Evolutionary conservation across 768 basidiomycete species (phyloP).

Genomic region (Boletus barrowsii): DNA sequence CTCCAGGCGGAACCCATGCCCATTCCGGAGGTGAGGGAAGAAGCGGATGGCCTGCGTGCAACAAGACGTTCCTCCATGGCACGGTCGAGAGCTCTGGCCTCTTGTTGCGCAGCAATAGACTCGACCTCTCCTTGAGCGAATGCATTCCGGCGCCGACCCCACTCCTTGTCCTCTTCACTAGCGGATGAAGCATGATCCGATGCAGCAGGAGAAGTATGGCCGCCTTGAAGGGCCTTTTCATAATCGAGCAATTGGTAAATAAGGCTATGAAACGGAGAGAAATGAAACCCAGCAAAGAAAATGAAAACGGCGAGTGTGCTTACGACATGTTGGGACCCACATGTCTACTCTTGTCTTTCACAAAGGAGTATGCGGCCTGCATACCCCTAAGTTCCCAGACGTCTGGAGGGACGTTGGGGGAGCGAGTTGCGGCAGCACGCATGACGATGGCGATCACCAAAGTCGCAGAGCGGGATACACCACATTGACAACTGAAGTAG

Average conservation of each 20-base stretch:
- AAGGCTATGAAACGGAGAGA: constrained; percentile 48
- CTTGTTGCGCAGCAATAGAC: constrained; percentile 59
- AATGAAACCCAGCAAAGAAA: constrained; percentile 21
- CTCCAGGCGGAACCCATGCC: constrained; percentile 69
- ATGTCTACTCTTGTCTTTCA: constrained; percentile 85
- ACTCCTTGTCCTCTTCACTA: constrained; percentile 75
- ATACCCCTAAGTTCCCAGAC: constrained; percentile 81
- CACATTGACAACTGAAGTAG: constrained; percentile 80
- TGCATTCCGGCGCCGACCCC: constrained; percentile 64
- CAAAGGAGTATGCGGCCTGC: constrained; percentile 87
- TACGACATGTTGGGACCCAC: constrained; percentile 95
- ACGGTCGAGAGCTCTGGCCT: constrained; percentile 80
- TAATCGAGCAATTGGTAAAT: constrained; percentile 94
- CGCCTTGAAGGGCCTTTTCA: constrained; percentile 66
- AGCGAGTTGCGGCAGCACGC: constrained; percentile 77
- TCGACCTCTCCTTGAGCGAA: constrained; percentile 48
- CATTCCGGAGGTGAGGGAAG: constrained; percentile 61
- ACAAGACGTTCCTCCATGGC: constrained; percentile 84
- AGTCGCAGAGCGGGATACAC: constrained; percentile 88
- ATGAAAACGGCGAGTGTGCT: constrained; percentile 38
- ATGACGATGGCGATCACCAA: constrained; percentile 89
- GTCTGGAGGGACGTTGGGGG: constrained; percentile 64
- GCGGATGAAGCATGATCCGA: constrained; percentile 54
- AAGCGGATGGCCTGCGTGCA: constrained; percentile 67
- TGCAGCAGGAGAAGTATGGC: constrained; percentile 44